These are phyloP conservation scores for Saccharomycopsis amapae DNA, from an alignment of 805 yeast species.

Conservation along the genomic window DNA sequence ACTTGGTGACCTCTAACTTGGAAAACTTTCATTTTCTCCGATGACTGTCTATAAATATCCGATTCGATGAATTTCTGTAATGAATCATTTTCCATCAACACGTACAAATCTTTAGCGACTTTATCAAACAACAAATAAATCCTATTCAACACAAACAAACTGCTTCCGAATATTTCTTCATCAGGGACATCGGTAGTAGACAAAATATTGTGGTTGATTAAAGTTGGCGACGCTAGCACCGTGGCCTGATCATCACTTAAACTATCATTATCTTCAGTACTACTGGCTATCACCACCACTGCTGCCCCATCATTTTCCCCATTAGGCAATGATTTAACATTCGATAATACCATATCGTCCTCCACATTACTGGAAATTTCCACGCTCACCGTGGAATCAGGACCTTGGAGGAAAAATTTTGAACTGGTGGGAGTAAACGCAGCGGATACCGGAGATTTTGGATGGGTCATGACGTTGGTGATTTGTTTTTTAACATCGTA, in stretches of 20 bases:
- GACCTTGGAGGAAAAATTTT: neutral
- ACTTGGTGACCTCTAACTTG: too few species aligned
- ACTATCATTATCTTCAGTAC: neutral
- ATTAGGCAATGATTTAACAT: conserved; percentile 3
- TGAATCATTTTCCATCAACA: conserved; percentile 66
- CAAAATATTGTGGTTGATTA: conserved; percentile 2
- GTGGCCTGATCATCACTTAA: neutral
- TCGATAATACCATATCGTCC: conserved; percentile 3
- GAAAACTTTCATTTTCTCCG: too few species aligned
- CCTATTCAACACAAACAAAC: conserved; percentile 32
- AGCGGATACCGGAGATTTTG: conserved; percentile 30
- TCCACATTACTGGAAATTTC: neutral
- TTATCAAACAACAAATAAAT: conserved; percentile 40
- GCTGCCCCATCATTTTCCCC: too few species aligned
- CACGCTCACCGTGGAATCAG: neutral
- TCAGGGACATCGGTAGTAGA: conserved; percentile 27
- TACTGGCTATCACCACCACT: neutral
- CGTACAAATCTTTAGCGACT: conserved; percentile 43
- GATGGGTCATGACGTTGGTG: conserved; percentile 33
- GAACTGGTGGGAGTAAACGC: conserved; percentile 12
- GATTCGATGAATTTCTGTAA: conserved; percentile 58
- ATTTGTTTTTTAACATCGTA: conserved; percentile 41
- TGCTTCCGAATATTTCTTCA: conserved; percentile 28
- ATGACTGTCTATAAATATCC: conserved; percentile 30
- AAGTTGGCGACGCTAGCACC: conserved; percentile 9